Conservation (phyloP, 495 filamentous ascomycete species). For the Neurospora sp. region DNA sequence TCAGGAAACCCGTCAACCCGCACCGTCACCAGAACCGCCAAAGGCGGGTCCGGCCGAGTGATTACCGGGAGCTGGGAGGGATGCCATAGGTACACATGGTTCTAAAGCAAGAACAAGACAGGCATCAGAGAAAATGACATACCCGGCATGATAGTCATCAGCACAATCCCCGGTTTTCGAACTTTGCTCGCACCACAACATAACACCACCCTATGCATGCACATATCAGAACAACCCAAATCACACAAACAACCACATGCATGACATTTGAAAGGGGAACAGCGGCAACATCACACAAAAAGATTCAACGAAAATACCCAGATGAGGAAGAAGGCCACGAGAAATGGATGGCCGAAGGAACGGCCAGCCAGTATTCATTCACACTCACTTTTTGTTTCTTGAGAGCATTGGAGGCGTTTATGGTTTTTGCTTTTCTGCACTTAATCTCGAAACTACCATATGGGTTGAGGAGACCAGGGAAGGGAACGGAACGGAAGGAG, state of each 20-base stretch:
- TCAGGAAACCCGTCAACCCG: conserved; percentile 91
- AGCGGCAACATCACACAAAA: background rate
- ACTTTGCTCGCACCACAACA: background rate
- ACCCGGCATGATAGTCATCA: background rate
- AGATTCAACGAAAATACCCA: background rate
- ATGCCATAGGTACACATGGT: background rate
- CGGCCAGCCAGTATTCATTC: background rate
- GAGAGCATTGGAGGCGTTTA: background rate
- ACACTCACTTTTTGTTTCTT: background rate
- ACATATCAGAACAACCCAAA: background rate
- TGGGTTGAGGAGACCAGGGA: too few relatives aligned
- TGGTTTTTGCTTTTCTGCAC: background rate
- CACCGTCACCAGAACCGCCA: conserved; percentile 78
- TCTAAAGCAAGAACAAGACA: background rate
- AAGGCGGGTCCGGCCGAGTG: conserved; percentile 69
- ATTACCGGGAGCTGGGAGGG: conserved; percentile 72
- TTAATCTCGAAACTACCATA: background rate
- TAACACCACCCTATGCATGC: background rate
- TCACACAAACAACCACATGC: background rate
- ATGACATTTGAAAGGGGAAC: background rate
- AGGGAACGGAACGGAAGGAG: too few relatives aligned
- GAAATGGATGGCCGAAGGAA: background rate
- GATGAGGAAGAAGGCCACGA: background rate
- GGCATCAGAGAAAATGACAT: background rate
- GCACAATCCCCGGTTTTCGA: background rate